These are phyloP conservation scores for Phlebiopsis flavidoalba DNA, from an alignment of 768 basidiomycete species.

Conservation along the genomic window DNA sequence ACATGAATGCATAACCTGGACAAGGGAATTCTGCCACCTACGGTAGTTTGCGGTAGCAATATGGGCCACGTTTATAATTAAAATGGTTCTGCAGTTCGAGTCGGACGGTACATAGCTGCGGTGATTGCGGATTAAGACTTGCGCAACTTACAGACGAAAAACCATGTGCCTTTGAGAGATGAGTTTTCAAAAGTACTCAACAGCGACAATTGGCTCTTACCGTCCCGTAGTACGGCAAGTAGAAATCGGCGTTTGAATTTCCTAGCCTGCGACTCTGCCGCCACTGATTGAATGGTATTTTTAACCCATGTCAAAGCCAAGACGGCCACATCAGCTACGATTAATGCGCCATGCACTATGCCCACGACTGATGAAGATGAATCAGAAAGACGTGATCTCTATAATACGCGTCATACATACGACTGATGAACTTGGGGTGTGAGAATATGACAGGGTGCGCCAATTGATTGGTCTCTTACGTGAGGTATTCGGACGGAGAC, in stretches of 20 bases:
- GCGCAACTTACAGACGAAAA: neutral
- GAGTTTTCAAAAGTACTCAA: neutral
- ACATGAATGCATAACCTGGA: neutral
- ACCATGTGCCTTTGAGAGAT: neutral
- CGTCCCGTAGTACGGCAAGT: neutral
- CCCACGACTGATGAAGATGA: neutral
- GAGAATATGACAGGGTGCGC: neutral
- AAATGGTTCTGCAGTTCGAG: neutral
- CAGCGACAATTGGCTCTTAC: neutral
- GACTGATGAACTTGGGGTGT: neutral
- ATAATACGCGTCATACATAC: neutral
- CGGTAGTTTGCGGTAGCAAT: neutral
- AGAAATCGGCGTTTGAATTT: neutral
- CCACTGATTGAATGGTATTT: neutral
- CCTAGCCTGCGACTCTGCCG: neutral
- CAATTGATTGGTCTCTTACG: neutral
- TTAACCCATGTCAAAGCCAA: neutral
- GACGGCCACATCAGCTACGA: neutral
- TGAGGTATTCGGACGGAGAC: neutral
- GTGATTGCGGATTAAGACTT: neutral
- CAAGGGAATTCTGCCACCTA: neutral
- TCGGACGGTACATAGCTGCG: neutral
- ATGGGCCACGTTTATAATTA: neutral
- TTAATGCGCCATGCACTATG: neutral
- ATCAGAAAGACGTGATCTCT: neutral